phyloP scores from a whole-genome alignment of 2,329 filamentous ascomycete species.

The Amauroascus niger region DNA sequence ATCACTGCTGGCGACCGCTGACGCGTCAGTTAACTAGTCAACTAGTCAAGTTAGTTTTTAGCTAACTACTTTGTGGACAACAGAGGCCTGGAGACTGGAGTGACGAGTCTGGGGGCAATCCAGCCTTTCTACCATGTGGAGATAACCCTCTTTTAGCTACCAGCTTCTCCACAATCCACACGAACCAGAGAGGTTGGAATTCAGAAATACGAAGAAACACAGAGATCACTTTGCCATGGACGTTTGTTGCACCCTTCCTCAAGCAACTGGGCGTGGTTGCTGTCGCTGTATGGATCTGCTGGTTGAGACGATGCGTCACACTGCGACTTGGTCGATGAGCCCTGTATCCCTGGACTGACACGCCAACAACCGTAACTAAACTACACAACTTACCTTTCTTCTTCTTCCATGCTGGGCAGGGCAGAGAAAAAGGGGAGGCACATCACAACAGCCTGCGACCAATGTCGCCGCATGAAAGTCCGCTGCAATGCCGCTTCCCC shows the following conservation, averaged over 20 bases:
- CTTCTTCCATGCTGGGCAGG: background rate
- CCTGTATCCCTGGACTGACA: too few relatives aligned
- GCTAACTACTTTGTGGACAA: too few relatives aligned
- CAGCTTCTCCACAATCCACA: background rate
- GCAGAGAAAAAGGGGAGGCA: conserved; percentile 7
- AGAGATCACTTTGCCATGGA: background rate
- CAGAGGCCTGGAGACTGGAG: too few relatives aligned
- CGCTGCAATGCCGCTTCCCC: conserved; percentile 17
- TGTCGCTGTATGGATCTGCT: too few relatives aligned
- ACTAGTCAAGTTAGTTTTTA: too few relatives aligned
- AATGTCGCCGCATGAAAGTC: conserved; percentile 17
- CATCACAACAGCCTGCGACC: conserved; percentile 16
- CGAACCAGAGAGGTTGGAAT: background rate
- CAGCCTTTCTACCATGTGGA: background rate
- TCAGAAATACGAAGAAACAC: background rate
- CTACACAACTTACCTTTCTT: background rate
- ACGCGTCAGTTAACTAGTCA: too few relatives aligned
- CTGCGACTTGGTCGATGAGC: too few relatives aligned
- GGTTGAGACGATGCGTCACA: background rate
- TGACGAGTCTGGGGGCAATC: background rate
- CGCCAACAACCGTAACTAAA: too few relatives aligned
- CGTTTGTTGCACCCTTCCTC: background rate
- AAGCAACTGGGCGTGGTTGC: too few relatives aligned
- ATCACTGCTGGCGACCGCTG: too few relatives aligned
- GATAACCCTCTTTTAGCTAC: background rate